Conservation (phyloP, 768 basidiomycete genomes). For the Rickenella mellea region DNA sequence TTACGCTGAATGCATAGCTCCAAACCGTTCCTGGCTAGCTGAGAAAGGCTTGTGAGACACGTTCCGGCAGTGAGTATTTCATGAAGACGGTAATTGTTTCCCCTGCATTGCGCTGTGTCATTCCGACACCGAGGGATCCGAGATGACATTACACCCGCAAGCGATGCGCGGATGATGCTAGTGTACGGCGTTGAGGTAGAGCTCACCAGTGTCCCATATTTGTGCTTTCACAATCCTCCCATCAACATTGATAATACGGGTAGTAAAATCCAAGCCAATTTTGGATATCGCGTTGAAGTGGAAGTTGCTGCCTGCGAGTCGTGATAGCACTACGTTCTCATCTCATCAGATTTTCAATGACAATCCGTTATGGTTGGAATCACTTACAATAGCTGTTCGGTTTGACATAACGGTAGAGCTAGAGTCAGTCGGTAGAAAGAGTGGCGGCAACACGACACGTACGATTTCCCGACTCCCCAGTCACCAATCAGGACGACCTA, state of each 20-base stretch:
- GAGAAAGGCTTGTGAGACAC: constrained; percentile 5
- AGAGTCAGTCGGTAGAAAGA: constrained; percentile 9
- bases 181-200: not conserved
- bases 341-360: not conserved
- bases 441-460: constrained; percentile 13
- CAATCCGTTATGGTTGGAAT: not conserved
- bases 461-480: constrained; percentile 47
- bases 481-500: constrained; percentile 45
- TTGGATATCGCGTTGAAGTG: constrained; percentile 98
- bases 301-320: constrained; percentile 99
- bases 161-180: not conserved
- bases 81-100: not conserved
- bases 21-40: constrained; percentile 97
- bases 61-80: constrained; percentile 3
- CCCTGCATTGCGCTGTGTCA: not conserved
- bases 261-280: constrained; percentile 98
- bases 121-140: too few relatives aligned
- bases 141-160: not conserved
- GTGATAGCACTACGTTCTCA: constrained; percentile 75
- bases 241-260: constrained; percentile 91
- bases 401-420: constrained; percentile 14
- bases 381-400: constrained; percentile 46
- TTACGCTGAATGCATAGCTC: constrained; percentile 94
- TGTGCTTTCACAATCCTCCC: constrained; percentile 97
- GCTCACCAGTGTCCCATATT: constrained; percentile 96